Evolutionary conservation across 345 rosid genomes (phyloP), one percentile per base, ranked within the genome.

Genomic region (Citrus mangshanensis): DNA sequence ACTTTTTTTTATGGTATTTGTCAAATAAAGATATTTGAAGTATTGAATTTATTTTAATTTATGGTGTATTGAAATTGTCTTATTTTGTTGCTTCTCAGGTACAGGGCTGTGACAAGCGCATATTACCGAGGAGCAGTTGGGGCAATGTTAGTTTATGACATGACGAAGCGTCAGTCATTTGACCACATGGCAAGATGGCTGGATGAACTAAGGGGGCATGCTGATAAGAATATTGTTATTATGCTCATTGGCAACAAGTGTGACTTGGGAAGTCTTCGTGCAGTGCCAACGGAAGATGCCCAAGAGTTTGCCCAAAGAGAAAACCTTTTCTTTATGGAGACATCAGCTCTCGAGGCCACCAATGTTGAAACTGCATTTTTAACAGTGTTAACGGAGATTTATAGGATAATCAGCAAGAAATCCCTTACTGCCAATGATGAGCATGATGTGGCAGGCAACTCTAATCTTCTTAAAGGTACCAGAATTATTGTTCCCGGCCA

Each of bases 271-370:
- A 93, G 91, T 75, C 80, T 90, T 62, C 84, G 94, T 74, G 98
- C 98, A 21, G 95, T 93, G 22, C 98, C 98, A 10, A 80, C 81
- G 1, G 95, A 93, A 79, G 95, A 93, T 5, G 97, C 93, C 1
- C 89, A 93, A 58, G 97, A 93, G 86, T 93, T 93, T 76, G 97
- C 95, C 9, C 94, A 93, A 62, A 85, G 94, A 83, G 97, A 93
- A 85, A 93, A 89, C 80, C 87, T 93, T 28, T 91, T 90, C 89
- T 90, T 90, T 79, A 91, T 89, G 95, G 97, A 93, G 86, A 93
- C 98, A 24, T 93, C 95, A 5, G 93, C 98, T 19, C 91, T 91
- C 0, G 95, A 93, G 83, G 85, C 95, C 49, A 93, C 97, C 13
- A 93, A 93, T 13, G 95, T 93, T 2, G 97, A 91, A 79, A 82